Evolutionary conservation across 225 moss, liverwort and hornwort genomes (phyloP).

Genomic region (Pseudoscleropodium purum): DNA sequence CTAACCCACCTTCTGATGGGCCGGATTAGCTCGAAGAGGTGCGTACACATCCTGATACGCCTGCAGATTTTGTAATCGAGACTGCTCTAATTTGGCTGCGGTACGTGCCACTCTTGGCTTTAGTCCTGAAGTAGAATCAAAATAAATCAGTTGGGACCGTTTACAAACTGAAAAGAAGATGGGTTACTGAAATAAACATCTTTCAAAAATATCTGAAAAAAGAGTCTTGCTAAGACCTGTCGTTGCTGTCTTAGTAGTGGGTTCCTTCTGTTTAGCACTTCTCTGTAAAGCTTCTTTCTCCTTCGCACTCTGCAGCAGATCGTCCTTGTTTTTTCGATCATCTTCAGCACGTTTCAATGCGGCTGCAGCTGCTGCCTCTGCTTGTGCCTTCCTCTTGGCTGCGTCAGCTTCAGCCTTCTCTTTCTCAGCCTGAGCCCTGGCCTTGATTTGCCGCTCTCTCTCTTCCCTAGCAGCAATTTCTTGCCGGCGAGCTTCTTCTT

Average conservation of each 20-base stretch:
- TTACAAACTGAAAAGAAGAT: background rate
- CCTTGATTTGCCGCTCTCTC: conserved; percentile 48
- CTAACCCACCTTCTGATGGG: conserved; percentile 59
- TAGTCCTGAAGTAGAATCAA: conserved; percentile 22
- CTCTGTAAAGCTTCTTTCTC: conserved; percentile 8
- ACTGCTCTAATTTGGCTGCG: conserved; percentile 64
- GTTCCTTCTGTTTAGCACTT: background rate
- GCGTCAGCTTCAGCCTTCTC: conserved; percentile 57
- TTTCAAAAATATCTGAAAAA: background rate
- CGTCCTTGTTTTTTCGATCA: conserved; percentile 44
- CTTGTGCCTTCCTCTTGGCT: conserved; percentile 65
- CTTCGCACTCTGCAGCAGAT: conserved; percentile 24
- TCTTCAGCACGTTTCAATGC: conserved; percentile 58
- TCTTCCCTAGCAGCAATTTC: conserved; percentile 58
- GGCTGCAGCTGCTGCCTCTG: conserved; percentile 68
- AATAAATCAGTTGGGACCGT: background rate
- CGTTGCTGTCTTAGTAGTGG: background rate
- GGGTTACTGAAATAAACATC: background rate
- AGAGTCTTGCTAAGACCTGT: conserved; percentile 4
- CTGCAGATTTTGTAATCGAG: conserved; percentile 44
- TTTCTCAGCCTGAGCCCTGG: conserved; percentile 57
- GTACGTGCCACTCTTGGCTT: conserved; percentile 65
- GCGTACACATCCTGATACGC: conserved; percentile 51
- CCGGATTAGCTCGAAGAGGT: conserved; percentile 47
- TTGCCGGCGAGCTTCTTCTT: conserved; percentile 81